Base-by-base conservation (phyloP, 2,329 filamentous ascomycete genomes). In the Claviceps spartinae region DNA sequence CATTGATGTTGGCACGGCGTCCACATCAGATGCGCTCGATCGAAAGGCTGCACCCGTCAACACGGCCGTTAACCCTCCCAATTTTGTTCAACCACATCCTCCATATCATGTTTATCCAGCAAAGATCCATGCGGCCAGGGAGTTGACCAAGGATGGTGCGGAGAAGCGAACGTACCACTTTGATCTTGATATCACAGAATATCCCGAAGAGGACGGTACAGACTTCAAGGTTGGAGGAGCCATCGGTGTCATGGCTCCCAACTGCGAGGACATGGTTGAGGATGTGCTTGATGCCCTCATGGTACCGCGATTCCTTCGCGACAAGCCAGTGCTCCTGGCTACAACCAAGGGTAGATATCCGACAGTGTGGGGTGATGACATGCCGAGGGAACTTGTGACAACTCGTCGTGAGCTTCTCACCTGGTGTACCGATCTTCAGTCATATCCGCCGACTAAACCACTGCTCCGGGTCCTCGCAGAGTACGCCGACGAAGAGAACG, bases 111-210 rank as follows among this genome's bases (percentile, higher is more conserved):
- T 97, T 55, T 95, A 86, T 68, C 85, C 89, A 1, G 90, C 91
- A n/a, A 88, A 83, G 57, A 79, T 98, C 47, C 85, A 88, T 68
- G 83, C 83, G 60, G 81, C 88, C 2, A 84, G 93, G 52, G 89
- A 95, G 68, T 72, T 98, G 64, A 98, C 93, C 13, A 85, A 81
- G 64, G 75, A 80, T 24, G 91, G 91, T 22, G 93, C 93, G 5
- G 88, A 95, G 74, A 98, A 98, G 79, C 80, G 91, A 55, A 98
- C 93, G 0, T 95, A 91, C 67, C 93, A 98, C 69, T 97, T 97
- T 62, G 93, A 97, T 62, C 81, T 98, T 45, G 93, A 98, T 62
- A 85, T 98, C 48, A 96, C 91, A 48, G 85, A 95, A 65, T 98
- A 98, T 61, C 89, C 93, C 0, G 78, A 81, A 20, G 88, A 94